Percentiles rank a stretch among this genome's conserved stretches.
These are phyloP conservation scores for Fomitopsis pinicola DNA, from an alignment of 1,284 basidiomycete genomes.

Conservation along the genomic window DNA sequence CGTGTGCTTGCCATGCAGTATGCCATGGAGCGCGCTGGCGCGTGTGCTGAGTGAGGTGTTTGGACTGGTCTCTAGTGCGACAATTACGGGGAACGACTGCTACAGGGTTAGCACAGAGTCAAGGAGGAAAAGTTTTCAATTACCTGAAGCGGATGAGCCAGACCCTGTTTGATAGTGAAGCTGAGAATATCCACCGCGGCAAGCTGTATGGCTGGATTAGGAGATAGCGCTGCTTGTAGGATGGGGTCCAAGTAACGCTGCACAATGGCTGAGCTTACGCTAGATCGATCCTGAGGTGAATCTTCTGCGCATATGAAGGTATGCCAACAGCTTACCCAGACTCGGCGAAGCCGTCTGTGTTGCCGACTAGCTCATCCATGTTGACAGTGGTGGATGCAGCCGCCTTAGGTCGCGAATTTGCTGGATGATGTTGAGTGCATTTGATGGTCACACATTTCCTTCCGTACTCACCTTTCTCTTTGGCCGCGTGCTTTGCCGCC, in stretches of 20 bases:
- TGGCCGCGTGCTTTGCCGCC: slow-evolving; percentile 65
- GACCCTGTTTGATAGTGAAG: slow-evolving; percentile 91
- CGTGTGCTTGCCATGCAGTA: slow-evolving; percentile 86
- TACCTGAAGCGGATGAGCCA: slow-evolving; percentile 91
- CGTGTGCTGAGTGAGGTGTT: slow-evolving; percentile 59
- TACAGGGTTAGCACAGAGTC: background rate
- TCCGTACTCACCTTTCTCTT: slow-evolving; percentile 52
- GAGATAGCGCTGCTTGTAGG: slow-evolving; percentile 75
- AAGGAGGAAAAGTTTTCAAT: slow-evolving; percentile 12
- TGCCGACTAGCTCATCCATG: slow-evolving; percentile 92
- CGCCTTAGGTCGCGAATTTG: slow-evolving; percentile 42
- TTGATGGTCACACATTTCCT: background rate
- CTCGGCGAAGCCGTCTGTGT: slow-evolving; percentile 91
- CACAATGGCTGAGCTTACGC: slow-evolving; percentile 89
- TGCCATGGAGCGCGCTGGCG: slow-evolving; percentile 78
- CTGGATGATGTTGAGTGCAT: slow-evolving; percentile 1
- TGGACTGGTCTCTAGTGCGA: slow-evolving; percentile 88
- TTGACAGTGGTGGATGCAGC: slow-evolving; percentile 52
- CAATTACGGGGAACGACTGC: slow-evolving; percentile 88
- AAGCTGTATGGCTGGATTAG: slow-evolving; percentile 67
- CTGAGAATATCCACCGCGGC: slow-evolving; percentile 88
- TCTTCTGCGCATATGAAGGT: background rate
- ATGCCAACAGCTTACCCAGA: slow-evolving; percentile 65
- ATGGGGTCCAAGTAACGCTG: slow-evolving; percentile 89
- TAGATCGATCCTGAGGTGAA: slow-evolving; percentile 25